Evolutionary conservation across 2,329 filamentous ascomycete species (phyloP).

Genomic region (Chalaropsis thielavioides): DNA sequence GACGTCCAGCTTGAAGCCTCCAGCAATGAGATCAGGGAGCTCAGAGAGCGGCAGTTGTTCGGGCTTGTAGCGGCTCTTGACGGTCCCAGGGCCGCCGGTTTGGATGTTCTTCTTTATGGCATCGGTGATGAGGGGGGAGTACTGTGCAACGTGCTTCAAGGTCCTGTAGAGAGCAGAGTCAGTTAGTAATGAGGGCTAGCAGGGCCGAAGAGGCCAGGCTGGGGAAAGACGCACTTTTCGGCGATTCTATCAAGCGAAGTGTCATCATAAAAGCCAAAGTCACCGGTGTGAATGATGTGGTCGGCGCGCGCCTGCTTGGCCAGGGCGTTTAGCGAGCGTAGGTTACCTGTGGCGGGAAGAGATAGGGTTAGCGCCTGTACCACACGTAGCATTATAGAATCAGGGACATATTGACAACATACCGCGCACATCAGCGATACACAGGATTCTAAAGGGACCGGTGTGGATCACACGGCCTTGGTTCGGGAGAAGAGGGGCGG

Average conservation of each 20-base stretch:
- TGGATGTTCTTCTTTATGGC: slow-evolving; percentile 53
- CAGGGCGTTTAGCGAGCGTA: slow-evolving; percentile 89
- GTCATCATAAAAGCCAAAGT: slow-evolving; percentile 98
- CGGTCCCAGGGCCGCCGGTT: slow-evolving; percentile 53
- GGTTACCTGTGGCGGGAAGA: slow-evolving; percentile 50
- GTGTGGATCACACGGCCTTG: slow-evolving; percentile 52
- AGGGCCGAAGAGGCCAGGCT: neutral
- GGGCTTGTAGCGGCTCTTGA: slow-evolving; percentile 72
- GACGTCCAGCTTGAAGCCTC: slow-evolving; percentile 80
- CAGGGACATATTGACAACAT: slow-evolving; percentile 20
- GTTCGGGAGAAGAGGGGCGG: slow-evolving; percentile 51
- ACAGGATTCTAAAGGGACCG: slow-evolving; percentile 51
- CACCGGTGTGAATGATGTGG: slow-evolving; percentile 96
- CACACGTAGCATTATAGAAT: neutral
- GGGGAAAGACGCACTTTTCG: slow-evolving; percentile 68
- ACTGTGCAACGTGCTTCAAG: slow-evolving; percentile 94
- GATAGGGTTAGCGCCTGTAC: slow-evolving; percentile 17
- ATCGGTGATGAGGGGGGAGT: slow-evolving; percentile 85
- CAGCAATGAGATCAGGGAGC: slow-evolving; percentile 74
- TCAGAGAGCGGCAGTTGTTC: slow-evolving; percentile 84
- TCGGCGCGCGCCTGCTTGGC: slow-evolving; percentile 89
- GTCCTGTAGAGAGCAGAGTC: slow-evolving; percentile 43
- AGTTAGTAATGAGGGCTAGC: neutral
- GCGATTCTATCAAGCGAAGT: slow-evolving; percentile 92
- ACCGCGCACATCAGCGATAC: slow-evolving; percentile 61